These are phyloP conservation scores for Cicer yamashitae DNA, from an alignment of 306 rosid species.

Conservation along the genomic window DNA sequence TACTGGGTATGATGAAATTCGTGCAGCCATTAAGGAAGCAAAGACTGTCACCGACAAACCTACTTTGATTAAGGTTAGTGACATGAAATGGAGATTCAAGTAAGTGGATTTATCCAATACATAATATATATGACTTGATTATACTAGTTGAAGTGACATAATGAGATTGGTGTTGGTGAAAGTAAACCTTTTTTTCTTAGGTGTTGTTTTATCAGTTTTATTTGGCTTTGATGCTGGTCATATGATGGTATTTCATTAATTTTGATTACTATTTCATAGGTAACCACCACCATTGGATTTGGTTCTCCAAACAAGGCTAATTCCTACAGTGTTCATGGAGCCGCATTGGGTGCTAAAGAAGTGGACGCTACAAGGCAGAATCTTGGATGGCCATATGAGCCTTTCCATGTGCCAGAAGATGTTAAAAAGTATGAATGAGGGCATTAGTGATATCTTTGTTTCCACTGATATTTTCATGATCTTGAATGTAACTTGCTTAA, in stretches of 20 bases:
- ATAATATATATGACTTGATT: constrained; percentile 19
- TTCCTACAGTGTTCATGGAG: constrained; percentile 90
- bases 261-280: constrained; percentile 56
- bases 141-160: constrained; percentile 10
- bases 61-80: constrained; percentile 87
- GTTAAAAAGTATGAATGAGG: constrained; percentile 72
- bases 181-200: neutral
- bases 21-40: constrained; percentile 98
- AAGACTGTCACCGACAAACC: constrained; percentile 96
- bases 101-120: constrained; percentile 16
- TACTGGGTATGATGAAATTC: constrained; percentile 93
- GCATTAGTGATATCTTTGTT: constrained; percentile 15
- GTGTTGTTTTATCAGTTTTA: constrained; percentile 5
- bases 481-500: constrained; percentile 36
- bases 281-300: constrained; percentile 94
- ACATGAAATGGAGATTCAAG: constrained; percentile 34
- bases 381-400: constrained; percentile 98
- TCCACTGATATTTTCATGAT: constrained; percentile 41
- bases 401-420: constrained; percentile 99
- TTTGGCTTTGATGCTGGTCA: constrained; percentile 13
- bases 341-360: constrained; percentile 95
- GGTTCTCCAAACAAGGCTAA: constrained; percentile 99
- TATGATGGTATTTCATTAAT: constrained; percentile 7
- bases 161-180: constrained; percentile 4
- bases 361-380: constrained; percentile 97